Percentiles rank a stretch among this genome's conserved stretches.
phyloP scores from a whole-genome alignment of 2,329 filamentous ascomycete genomes.

The Fusarium vanettenii region DNA sequence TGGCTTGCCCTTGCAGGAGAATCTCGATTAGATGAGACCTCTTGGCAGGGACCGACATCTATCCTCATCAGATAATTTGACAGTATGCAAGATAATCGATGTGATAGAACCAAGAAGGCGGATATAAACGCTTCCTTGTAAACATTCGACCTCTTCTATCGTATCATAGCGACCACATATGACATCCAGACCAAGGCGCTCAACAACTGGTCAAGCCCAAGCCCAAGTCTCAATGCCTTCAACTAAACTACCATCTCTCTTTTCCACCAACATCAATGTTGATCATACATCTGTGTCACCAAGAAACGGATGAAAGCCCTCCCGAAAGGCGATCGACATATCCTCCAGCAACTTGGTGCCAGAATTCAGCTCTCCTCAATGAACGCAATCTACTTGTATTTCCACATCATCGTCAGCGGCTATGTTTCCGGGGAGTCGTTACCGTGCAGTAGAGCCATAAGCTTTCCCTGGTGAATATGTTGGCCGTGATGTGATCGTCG shows the following conservation, averaged over 20 bases:
- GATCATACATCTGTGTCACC: background rate
- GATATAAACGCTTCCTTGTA: background rate
- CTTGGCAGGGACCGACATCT: background rate
- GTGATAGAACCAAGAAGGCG: background rate
- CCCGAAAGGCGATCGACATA: background rate
- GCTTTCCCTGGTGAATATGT: background rate
- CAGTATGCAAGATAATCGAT: background rate
- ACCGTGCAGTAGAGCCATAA: background rate
- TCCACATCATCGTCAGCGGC: background rate
- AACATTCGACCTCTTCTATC: too few species aligned
- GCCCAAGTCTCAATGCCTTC: background rate
- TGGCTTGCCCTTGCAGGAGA: background rate
- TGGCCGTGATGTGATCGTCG: background rate
- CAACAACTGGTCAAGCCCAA: background rate
- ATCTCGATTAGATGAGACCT: background rate
- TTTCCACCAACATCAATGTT: background rate
- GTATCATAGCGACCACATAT: too few species aligned
- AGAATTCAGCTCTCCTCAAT: background rate
- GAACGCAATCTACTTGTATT: background rate
- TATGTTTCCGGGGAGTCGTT: background rate
- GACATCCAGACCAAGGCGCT: too few species aligned
- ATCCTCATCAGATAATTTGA: background rate
- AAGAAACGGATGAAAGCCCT: background rate
- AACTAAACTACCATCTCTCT: background rate
- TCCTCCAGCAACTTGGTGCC: background rate